phyloP scores from a whole-genome alignment of 768 basidiomycete species.

The Phlebiopsis flavidoalba region DNA sequence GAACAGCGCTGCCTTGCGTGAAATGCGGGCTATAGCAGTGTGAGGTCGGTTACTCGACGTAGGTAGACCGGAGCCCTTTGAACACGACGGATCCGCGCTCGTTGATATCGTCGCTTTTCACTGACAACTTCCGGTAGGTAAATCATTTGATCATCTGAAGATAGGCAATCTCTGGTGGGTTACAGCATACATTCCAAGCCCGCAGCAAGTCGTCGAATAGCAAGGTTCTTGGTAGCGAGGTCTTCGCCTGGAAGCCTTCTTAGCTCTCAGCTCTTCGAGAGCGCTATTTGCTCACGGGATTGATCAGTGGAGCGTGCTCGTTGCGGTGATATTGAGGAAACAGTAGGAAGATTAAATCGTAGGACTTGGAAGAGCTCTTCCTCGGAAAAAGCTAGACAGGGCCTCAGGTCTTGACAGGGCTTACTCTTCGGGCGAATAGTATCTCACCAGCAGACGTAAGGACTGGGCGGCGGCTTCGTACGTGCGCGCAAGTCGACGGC shows the following conservation, averaged over 20 bases:
- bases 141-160: no score
- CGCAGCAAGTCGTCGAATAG: no score
- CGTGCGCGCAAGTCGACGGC: conserved; percentile 4
- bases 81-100: no score
- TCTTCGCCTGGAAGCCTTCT: conserved; percentile 43
- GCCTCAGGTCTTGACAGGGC: conserved; percentile 15
- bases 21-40: not conserved
- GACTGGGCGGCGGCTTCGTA: conserved; percentile 7
- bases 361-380: conserved; percentile 11
- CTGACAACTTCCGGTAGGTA: no score
- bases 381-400: conserved; percentile 8
- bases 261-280: conserved; percentile 75
- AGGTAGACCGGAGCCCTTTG: no score
- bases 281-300: conserved; percentile 77
- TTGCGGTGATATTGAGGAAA: conserved; percentile 26
- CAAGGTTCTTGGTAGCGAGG: conserved; percentile 19
- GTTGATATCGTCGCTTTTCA: no score
- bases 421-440: conserved; percentile 17
- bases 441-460: conserved; percentile 10
- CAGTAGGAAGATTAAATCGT: conserved; percentile 10
- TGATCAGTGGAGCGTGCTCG: conserved; percentile 37
- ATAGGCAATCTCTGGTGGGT: no score
- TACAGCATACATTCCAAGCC: not conserved
- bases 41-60: no score
- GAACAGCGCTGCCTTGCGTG: conserved; percentile 19